A percentile compares a stretch with the other conserved stretches of the same genome.
Evolutionary conservation across 1,284 basidiomycete species (phyloP).

Genomic region (Fomitiporia mediterranea): DNA sequence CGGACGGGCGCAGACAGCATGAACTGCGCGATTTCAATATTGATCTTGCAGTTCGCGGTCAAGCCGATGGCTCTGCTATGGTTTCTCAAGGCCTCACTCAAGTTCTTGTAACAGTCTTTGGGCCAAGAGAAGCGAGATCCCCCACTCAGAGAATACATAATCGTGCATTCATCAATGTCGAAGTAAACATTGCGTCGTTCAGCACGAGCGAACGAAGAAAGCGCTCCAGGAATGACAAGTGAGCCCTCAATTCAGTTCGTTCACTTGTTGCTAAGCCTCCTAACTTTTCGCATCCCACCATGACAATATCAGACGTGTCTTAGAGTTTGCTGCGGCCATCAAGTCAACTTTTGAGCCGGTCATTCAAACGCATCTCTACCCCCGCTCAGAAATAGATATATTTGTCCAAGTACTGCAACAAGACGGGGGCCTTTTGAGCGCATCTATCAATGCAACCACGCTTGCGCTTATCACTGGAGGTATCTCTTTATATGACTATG

Average conservation of each 20-base stretch:
- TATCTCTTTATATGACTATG: conserved; percentile 87
- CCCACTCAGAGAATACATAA: conserved; percentile 75
- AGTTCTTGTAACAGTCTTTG: conserved; percentile 84
- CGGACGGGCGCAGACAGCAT: conserved; percentile 86
- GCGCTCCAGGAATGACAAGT: conserved; percentile 85
- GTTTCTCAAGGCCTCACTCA: conserved; percentile 89
- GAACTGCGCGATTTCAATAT: conserved; percentile 85
- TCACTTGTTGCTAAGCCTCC: not conserved
- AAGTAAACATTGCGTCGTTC: conserved; percentile 82
- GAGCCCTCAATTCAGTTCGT: conserved; percentile 30
- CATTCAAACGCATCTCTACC: conserved; percentile 86
- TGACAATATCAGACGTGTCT: conserved; percentile 71
- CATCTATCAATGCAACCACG: conserved; percentile 93
- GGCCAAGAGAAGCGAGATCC: conserved; percentile 83
- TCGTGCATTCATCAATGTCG: conserved; percentile 80
- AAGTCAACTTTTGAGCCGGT: conserved; percentile 96
- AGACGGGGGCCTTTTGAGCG: conserved; percentile 90
- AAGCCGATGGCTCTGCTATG: conserved; percentile 81
- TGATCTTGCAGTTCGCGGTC: conserved; percentile 70
- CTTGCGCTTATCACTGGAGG: conserved; percentile 89
- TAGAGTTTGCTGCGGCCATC: conserved; percentile 84
- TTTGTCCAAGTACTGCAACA: conserved; percentile 90
- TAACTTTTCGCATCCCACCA: conserved; percentile 14
- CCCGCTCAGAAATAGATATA: conserved; percentile 91
- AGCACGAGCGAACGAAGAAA: conserved; percentile 78